A percentile compares a stretch with the other conserved stretches of the same genome.
Conservation (phyloP, 1,284 basidiomycete species). For the Ustilago vetiveriae region DNA sequence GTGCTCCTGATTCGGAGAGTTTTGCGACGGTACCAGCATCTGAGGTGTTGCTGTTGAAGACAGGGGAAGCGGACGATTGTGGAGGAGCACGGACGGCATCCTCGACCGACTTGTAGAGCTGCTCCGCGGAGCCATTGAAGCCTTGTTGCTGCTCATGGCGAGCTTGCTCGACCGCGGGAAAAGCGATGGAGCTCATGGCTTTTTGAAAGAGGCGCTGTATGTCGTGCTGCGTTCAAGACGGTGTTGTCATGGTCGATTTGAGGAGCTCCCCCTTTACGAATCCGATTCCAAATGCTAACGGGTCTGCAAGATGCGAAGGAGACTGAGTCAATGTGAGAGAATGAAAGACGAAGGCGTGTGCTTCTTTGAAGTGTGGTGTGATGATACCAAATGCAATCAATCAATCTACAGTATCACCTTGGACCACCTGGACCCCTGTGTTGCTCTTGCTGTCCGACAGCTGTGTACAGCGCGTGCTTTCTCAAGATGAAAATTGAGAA, state of each 20-base stretch:
- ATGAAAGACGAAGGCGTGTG: no score
- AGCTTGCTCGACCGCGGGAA: constrained; percentile 38
- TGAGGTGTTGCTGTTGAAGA: background rate
- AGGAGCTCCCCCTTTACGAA: background rate
- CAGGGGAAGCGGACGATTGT: background rate
- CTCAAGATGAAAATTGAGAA: no score
- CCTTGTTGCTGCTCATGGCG: constrained; percentile 43
- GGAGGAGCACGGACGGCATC: constrained; percentile 13
- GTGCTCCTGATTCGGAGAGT: constrained; percentile 1
- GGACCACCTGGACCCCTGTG: no score
- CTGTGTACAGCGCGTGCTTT: no score
- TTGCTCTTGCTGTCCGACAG: no score
- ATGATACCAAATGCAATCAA: background rate
- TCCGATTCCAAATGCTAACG: background rate
- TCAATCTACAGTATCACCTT: no score
- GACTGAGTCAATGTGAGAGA: no score
- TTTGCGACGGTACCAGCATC: background rate
- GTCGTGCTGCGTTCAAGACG: background rate
- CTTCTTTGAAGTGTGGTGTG: background rate
- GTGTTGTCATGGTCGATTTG: constrained; percentile 11
- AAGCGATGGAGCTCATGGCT: constrained; percentile 36
- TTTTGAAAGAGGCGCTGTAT: background rate
- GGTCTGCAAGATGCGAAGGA: no score
- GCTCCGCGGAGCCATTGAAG: constrained; percentile 23
- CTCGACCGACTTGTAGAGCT: constrained; percentile 31